Conservation (phyloP, 75 land plant genomes). For the Chamaecyparis obtusa region DNA sequence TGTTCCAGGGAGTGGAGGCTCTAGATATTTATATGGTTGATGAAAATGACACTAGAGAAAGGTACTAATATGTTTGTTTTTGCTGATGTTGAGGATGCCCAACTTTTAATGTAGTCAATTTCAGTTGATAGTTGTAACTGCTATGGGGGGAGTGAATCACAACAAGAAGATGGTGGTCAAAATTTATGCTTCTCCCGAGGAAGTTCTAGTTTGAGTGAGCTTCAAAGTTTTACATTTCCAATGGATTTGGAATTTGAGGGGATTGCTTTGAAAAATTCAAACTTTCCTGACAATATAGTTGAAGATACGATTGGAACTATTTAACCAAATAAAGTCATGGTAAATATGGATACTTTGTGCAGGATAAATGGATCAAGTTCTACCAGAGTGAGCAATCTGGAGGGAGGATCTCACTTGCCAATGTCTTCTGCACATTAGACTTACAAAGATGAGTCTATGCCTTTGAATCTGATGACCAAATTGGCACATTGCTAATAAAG, state of each 20-base stretch:
- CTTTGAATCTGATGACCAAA: too few relatives aligned
- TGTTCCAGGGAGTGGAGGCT: too few relatives aligned
- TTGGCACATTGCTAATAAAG: too few relatives aligned
- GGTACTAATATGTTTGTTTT: neutral
- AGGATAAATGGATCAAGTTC: too few relatives aligned
- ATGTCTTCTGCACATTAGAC: too few relatives aligned
- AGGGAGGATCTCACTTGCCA: too few relatives aligned
- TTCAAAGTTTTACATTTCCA: slow-evolving; percentile 4
- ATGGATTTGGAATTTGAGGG: too few relatives aligned
- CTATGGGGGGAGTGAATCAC: slow-evolving; percentile 2
- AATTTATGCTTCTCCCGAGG: neutral
- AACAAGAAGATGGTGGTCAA: neutral
- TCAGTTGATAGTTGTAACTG: neutral
- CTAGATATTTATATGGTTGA: too few relatives aligned
- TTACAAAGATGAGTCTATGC: too few relatives aligned
- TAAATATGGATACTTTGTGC: too few relatives aligned
- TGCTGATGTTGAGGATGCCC: neutral
- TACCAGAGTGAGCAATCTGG: too few relatives aligned
- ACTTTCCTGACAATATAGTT: slow-evolving; percentile 18
- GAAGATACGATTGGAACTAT: slow-evolving; percentile 19
- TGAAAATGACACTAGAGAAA: slow-evolving; percentile 15
- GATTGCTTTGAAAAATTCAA: too few relatives aligned
- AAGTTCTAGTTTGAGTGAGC: slow-evolving; percentile 11
- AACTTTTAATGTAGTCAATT: neutral
- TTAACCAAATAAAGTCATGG: neutral